Evolutionary conservation across 257 asterid species (phyloP).

Genomic region (Cruciata laevipes): DNA sequence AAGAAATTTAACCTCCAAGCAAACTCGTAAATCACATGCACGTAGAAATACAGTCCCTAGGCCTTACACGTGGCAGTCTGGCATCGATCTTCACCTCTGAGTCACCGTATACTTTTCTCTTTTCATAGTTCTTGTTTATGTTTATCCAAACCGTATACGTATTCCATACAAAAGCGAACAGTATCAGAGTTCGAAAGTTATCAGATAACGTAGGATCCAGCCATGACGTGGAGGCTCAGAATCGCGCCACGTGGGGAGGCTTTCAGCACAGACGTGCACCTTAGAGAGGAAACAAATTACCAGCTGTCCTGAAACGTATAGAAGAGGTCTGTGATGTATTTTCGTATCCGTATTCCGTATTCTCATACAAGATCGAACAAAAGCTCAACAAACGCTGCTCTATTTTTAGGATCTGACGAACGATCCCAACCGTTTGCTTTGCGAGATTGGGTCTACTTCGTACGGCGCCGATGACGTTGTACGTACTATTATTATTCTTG

Average conservation of each 20-base stretch:
- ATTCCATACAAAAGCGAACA: neutral
- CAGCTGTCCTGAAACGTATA: constrained; percentile 35
- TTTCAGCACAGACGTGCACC: constrained; percentile 17
- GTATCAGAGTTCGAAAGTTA: neutral
- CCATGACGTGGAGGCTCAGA: neutral
- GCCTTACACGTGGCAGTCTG: neutral
- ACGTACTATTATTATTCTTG: neutral
- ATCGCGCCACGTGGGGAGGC: constrained; percentile 30
- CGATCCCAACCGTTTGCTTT: neutral
- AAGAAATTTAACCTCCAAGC: neutral
- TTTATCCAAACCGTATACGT: neutral
- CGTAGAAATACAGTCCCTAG: neutral
- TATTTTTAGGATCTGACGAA: constrained; percentile 10
- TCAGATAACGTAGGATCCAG: neutral
- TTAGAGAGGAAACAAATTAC: constrained; percentile 20
- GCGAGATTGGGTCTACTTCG: neutral
- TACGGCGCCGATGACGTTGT: neutral
- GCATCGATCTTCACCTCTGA: neutral
- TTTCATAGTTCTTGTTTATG: too few species aligned
- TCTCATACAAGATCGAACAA: constrained; percentile 9
- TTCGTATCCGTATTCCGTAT: neutral
- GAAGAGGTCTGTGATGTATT: constrained; percentile 18
- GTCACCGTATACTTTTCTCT: neutral
- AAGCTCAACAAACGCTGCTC: constrained; percentile 12
- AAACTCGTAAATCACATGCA: neutral